These are phyloP conservation scores for Sodiomyces alkalinus DNA, from an alignment of 2,329 filamentous ascomycete genomes.

Conservation along the genomic window DNA sequence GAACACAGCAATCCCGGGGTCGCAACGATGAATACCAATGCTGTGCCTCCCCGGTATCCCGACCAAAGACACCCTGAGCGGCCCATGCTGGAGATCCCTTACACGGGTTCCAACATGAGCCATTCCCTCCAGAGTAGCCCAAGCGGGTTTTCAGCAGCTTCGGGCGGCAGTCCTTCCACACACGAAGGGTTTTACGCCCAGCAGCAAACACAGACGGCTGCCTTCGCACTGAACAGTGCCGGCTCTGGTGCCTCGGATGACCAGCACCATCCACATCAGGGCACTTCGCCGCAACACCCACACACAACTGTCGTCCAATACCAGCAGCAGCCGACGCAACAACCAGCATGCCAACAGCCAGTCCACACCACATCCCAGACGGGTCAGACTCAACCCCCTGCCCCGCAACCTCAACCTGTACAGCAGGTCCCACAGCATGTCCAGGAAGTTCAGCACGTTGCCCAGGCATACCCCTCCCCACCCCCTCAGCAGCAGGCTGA, in stretches of 20 bases:
- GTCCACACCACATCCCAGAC: constrained; percentile 6
- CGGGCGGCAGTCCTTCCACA: constrained; percentile 35
- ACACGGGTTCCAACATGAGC: constrained; percentile 28
- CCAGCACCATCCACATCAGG: constrained; percentile 16
- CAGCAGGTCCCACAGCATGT: constrained; percentile 10
- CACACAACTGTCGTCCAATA: constrained; percentile 29
- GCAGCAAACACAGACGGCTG: constrained; percentile 29
- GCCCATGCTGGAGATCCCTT: constrained; percentile 33
- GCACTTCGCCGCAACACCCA: constrained; percentile 13
- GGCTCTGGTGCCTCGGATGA: constrained; percentile 31
- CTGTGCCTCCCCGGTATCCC: constrained; percentile 34
- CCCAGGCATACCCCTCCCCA: constrained; percentile 15
- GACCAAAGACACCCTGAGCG: constrained; percentile 31
- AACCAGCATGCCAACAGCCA: constrained; percentile 18
- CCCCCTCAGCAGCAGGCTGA: constrained; percentile 24
- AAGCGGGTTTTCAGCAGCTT: constrained; percentile 39
- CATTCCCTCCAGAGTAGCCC: constrained; percentile 43
- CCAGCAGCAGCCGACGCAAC: constrained; percentile 18
- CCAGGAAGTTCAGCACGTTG: constrained; percentile 19
- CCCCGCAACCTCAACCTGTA: neutral
- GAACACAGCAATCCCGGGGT: constrained; percentile 47
- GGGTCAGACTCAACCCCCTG: neutral
- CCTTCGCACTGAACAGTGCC: constrained; percentile 32
- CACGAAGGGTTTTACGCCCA: constrained; percentile 44
- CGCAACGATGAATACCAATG: constrained; percentile 42